Percentiles rank a stretch among this genome's conserved stretches.
Evolutionary conservation across 1,139 yeast genomes (phyloP).

Genomic region (Kurtzmaniella quercitrusa): DNA sequence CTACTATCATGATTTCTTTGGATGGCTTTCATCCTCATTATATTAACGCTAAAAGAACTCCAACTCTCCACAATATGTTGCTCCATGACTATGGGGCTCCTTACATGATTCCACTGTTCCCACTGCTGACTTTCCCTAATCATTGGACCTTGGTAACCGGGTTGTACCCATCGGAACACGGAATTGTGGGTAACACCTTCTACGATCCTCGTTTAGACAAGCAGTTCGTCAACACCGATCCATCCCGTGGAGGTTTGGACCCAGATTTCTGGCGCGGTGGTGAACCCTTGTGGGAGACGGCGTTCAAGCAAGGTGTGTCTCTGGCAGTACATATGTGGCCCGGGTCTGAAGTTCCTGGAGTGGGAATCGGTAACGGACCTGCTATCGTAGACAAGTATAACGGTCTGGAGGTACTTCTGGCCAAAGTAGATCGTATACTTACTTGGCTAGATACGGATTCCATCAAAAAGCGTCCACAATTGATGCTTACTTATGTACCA

Average conservation of each 20-base stretch:
- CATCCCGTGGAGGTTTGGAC: constrained; percentile 40
- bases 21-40: constrained; percentile 94
- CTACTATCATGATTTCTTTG: constrained; percentile 72
- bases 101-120: constrained; percentile 81
- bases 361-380: constrained; percentile 43
- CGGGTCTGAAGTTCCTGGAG: constrained; percentile 70
- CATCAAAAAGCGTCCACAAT: constrained; percentile 58
- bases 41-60: constrained; percentile 63
- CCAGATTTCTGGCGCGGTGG: constrained; percentile 81
- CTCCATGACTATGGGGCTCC: constrained; percentile 66
- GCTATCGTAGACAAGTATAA: constrained; percentile 58
- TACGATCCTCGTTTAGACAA: constrained; percentile 55
- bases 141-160: constrained; percentile 93
- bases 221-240: constrained; percentile 63
- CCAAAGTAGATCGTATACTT: constrained; percentile 54
- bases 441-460: constrained; percentile 61
- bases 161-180: constrained; percentile 76
- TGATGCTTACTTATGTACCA: constrained; percentile 78
- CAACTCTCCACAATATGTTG: constrained; percentile 58
- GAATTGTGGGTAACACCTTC: constrained; percentile 82
- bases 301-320: constrained; percentile 56
- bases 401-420: constrained; percentile 54
- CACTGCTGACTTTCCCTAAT: constrained; percentile 86
- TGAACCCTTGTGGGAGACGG: constrained; percentile 84
- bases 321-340: constrained; percentile 98